Percentiles rank a stretch among this genome's conserved stretches.
These are phyloP conservation scores for Simplicillium aogashimaense DNA, from an alignment of 2,329 filamentous ascomycete genomes.

Conservation along the genomic window DNA sequence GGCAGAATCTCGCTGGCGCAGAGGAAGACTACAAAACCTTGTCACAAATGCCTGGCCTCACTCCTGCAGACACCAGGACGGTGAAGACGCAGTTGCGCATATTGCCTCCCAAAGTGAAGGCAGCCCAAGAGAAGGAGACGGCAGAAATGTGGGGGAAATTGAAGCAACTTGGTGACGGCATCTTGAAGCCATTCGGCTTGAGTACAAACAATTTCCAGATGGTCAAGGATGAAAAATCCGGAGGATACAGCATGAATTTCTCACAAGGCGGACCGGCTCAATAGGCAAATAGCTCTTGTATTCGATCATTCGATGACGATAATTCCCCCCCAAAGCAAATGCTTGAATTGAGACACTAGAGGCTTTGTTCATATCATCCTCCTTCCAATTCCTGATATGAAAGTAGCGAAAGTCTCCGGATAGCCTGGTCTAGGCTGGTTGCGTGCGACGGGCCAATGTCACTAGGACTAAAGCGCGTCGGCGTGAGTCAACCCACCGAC, in stretches of 20 bases:
- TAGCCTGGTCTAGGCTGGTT: no score
- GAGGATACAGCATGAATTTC: slow-evolving; percentile 93
- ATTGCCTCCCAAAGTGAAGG: slow-evolving; percentile 60
- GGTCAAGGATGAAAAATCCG: slow-evolving; percentile 78
- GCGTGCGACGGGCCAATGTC: no score
- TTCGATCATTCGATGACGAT: no score
- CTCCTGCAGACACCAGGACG: slow-evolving; percentile 54
- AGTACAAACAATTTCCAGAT: slow-evolving; percentile 94
- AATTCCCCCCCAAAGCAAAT: no score
- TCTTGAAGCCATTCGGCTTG: slow-evolving; percentile 86
- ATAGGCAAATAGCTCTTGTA: neutral
- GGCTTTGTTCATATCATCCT: no score
- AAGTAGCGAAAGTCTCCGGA: no score
- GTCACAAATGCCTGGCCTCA: slow-evolving; percentile 43
- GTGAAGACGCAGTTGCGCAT: slow-evolving; percentile 56
- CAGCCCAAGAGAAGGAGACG: slow-evolving; percentile 79
- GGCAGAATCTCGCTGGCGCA: slow-evolving; percentile 71
- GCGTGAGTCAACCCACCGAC: no score
- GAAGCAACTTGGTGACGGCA: slow-evolving; percentile 83
- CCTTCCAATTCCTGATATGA: no score
- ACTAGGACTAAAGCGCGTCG: no score
- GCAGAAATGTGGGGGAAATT: slow-evolving; percentile 97
- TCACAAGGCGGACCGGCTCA: slow-evolving; percentile 20
- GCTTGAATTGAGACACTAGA: no score
- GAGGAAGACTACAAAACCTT: slow-evolving; percentile 70